Percentiles rank a stretch among this genome's conserved stretches.
These are phyloP conservation scores for Nicotiana knightiana DNA, from an alignment of 257 asterid species.

Conservation along the genomic window DNA sequence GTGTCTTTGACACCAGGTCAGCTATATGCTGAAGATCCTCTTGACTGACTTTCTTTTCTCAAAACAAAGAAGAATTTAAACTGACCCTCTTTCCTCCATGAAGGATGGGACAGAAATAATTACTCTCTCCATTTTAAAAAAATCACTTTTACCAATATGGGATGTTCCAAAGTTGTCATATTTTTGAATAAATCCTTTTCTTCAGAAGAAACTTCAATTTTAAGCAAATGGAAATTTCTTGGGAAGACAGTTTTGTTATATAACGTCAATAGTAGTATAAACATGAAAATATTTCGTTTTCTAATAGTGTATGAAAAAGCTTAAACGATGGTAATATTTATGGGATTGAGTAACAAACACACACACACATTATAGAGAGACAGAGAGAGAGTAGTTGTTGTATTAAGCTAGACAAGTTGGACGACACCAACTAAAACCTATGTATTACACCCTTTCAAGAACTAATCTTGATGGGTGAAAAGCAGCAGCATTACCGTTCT, in stretches of 20 bases:
- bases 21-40: not conserved
- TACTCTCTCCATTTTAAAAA: not conserved
- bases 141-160: not conserved
- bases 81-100: not conserved
- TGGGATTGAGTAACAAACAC: not conserved
- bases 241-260: not conserved
- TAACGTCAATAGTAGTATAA: not conserved
- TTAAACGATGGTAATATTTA: not conserved
- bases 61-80: not conserved
- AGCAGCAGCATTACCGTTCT: conserved; percentile 33
- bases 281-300: not conserved
- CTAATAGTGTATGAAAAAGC: not conserved
- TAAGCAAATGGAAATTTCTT: not conserved
- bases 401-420: not conserved
- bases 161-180: not conserved
- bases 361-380: too few relatives aligned
- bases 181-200: not conserved
- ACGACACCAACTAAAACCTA: not conserved
- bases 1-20: not conserved
- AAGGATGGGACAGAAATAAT: not conserved
- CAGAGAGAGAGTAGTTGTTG: not conserved
- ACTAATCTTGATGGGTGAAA: not conserved
- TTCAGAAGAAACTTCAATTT: not conserved
- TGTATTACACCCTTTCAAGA: not conserved
- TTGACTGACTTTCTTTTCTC: not conserved